Evolutionary conservation across 768 basidiomycete species (phyloP).

Genomic region (Udeniomyces megalosporus): DNA sequence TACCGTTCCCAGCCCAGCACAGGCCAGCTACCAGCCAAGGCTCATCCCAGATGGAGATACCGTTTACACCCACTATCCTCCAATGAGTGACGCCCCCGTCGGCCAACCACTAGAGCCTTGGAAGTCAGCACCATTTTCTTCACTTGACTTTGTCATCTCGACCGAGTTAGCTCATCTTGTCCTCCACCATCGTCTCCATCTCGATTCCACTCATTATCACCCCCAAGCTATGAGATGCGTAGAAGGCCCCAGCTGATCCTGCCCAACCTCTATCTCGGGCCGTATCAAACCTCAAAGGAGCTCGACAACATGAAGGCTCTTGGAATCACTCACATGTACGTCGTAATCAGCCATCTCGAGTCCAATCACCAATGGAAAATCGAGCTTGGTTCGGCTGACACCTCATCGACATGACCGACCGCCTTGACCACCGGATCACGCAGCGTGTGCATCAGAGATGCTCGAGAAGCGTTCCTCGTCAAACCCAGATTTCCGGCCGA

Average conservation of each 20-base stretch:
- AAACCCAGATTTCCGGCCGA: constrained; percentile 64
- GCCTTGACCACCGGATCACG: background rate
- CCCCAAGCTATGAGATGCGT: constrained; percentile 93
- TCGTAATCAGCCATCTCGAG: background rate
- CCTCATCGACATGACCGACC: too few species aligned
- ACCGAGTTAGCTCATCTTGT: background rate
- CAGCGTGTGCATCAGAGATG: constrained; percentile 77
- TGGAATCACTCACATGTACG: constrained; percentile 68
- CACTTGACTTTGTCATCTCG: background rate
- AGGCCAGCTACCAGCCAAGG: background rate
- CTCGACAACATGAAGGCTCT: constrained; percentile 48
- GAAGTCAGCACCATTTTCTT: background rate
- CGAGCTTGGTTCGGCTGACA: too few species aligned
- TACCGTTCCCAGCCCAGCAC: background rate
- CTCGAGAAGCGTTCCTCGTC: constrained; percentile 78
- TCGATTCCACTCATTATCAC: too few species aligned
- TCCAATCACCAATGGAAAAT: background rate
- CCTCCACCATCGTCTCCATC: background rate
- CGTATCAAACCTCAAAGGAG: constrained; percentile 75
- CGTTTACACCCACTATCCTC: constrained; percentile 1
- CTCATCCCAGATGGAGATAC: background rate
- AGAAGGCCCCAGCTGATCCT: constrained; percentile 87
- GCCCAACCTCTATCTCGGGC: constrained; percentile 64
- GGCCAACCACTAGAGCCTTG: constrained; percentile 7
- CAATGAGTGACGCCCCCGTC: constrained; percentile 1